Percentiles rank a stretch among this genome's conserved stretches.
phyloP scores from a whole-genome alignment of 331 rosid genomes.

The Prunus yedoensis region DNA sequence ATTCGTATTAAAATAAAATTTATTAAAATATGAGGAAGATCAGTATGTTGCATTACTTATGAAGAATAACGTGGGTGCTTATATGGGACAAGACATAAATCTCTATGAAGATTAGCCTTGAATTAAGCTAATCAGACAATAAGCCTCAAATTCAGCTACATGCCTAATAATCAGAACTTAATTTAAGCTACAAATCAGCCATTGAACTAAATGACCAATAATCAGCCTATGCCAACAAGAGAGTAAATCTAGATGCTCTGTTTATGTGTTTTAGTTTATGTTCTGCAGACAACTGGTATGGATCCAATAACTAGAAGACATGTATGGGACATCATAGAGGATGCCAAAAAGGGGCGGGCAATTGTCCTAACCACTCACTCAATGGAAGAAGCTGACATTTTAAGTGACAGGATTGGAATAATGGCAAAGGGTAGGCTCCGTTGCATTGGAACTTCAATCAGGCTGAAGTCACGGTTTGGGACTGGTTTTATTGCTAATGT shows the following conservation, averaged over 20 bases:
- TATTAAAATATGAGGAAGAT: not conserved
- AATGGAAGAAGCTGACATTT: conserved; percentile 97
- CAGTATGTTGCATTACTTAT: not conserved
- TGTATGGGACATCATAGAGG: conserved; percentile 90
- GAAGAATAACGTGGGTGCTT: not conserved
- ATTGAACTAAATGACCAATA: not conserved
- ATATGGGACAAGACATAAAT: not conserved
- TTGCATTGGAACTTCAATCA: conserved; percentile 83
- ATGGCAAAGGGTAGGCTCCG: conserved; percentile 96
- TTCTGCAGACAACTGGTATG: conserved; percentile 82
- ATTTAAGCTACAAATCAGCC: not conserved
- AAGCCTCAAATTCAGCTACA: not conserved
- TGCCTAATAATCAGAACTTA: not conserved
- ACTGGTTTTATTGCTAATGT: conserved; percentile 79
- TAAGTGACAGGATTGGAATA: conserved; percentile 90
- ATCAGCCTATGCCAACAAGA: not conserved
- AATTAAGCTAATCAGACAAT: not conserved
- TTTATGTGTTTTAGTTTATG: conserved; percentile 18
- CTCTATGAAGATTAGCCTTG: not conserved
- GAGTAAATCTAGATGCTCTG: conserved; percentile 15
- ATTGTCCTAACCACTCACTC: conserved; percentile 93
- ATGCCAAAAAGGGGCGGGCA: conserved; percentile 83
- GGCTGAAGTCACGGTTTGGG: conserved; percentile 88
- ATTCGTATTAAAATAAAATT: not conserved
- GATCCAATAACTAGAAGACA: conserved; percentile 98